These are phyloP conservation scores for Paraconiothyrium sp. DNA, from an alignment of 2,329 filamentous ascomycete species.

Conservation along the genomic window DNA sequence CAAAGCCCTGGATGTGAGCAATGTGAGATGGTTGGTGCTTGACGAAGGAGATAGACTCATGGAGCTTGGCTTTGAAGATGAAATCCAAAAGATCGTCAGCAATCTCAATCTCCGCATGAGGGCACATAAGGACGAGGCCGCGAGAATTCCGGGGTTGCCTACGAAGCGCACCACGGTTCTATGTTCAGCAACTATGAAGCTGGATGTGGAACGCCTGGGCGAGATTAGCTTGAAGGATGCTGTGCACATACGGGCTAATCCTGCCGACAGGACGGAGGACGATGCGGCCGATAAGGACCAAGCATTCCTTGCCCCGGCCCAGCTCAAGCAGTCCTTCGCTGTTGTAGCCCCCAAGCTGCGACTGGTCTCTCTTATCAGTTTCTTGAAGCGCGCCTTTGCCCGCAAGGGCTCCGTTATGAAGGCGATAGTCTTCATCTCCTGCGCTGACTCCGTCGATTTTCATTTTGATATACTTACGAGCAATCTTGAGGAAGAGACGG, in stretches of 20 bases:
- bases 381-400: conserved; percentile 87
- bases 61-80: conserved; percentile 97
- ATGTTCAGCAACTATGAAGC: conserved; percentile 97
- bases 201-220: conserved; percentile 92
- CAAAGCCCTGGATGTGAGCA: conserved; percentile 84
- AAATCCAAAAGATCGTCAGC: conserved; percentile 85
- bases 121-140: conserved; percentile 67
- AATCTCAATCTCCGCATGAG: conserved; percentile 75
- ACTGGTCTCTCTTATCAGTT: conserved; percentile 84
- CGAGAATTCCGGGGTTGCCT: conserved; percentile 72
- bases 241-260: conserved; percentile 80
- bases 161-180: conserved; percentile 84
- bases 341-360: conserved; percentile 89
- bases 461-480: conserved; percentile 84
- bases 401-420: conserved; percentile 94
- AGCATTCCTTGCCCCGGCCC: conserved; percentile 83
- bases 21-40: conserved; percentile 90
- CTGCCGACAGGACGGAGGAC: conserved; percentile 61
- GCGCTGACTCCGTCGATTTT: conserved; percentile 95
- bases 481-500: conserved; percentile 39
- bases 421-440: conserved; percentile 95
- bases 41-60: conserved; percentile 98
- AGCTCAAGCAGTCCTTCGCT: conserved; percentile 91
- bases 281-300: conserved; percentile 58
- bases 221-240: conserved; percentile 96